Evolutionary conservation across 148 eudicot species (phyloP).

Genomic region (Pouteria glomerata): DNA sequence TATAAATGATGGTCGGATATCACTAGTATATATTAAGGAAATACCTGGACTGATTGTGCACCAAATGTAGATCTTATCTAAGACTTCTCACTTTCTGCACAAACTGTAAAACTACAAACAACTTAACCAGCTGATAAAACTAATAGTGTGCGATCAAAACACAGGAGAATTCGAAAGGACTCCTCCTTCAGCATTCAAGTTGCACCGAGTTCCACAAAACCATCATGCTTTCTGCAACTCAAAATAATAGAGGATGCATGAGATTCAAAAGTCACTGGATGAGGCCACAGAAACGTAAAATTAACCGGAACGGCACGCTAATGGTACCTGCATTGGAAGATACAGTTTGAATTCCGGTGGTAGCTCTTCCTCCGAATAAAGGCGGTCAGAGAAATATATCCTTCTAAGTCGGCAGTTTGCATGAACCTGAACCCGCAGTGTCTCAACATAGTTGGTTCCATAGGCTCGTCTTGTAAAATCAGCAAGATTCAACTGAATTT

Average conservation of each 20-base stretch:
- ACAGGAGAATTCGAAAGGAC: too few relatives aligned
- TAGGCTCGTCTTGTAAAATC: conserved; percentile 94
- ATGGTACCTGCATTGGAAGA: conserved; percentile 87
- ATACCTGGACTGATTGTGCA: too few relatives aligned
- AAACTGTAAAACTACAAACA: too few relatives aligned
- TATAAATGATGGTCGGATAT: too few relatives aligned
- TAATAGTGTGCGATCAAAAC: too few relatives aligned
- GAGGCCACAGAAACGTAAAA: background rate
- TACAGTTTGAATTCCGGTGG: conserved; percentile 96
- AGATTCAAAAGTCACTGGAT: background rate
- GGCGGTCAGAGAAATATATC: conserved; percentile 93
- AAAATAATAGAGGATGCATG: background rate
- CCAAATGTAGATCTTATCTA: too few relatives aligned
- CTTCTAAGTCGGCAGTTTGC: conserved; percentile 93
- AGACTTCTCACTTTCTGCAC: too few relatives aligned
- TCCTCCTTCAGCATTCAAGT: background rate
- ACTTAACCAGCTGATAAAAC: too few relatives aligned
- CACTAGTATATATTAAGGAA: too few relatives aligned
- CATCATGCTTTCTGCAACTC: conserved; percentile 9
- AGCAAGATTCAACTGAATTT: conserved; percentile 89
- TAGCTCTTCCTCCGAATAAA: conserved; percentile 95
- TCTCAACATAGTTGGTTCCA: conserved; percentile 96
- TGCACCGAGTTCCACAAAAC: background rate
- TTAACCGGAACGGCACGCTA: background rate
- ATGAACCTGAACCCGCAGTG: conserved; percentile 95